Evolutionary conservation across 139 green algal species (phyloP).

Genomic region (Tetraselmis chui): DNA sequence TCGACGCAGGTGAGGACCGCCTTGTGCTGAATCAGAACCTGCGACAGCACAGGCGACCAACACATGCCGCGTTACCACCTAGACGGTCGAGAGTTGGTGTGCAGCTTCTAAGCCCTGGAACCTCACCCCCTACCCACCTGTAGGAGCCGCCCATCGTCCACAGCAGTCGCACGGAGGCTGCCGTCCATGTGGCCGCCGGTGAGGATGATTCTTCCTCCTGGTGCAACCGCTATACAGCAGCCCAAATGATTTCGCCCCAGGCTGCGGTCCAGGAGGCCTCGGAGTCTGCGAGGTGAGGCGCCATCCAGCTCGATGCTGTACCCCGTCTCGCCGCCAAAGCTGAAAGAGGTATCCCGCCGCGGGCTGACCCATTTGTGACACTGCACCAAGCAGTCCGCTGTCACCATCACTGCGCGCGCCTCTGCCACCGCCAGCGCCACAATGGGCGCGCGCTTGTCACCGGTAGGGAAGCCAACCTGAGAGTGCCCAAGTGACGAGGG

Average conservation of each 20-base stretch:
- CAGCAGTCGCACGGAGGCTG: slow-evolving; percentile 17
- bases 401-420: background rate
- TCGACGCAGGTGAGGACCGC: slow-evolving; percentile 54
- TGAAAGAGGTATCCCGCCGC: slow-evolving; percentile 5
- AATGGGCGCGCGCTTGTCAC: background rate
- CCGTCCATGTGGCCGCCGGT: slow-evolving; percentile 53
- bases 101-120: too few species aligned
- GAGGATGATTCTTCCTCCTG: slow-evolving; percentile 13
- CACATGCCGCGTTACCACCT: too few species aligned
- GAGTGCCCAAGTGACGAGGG: too few species aligned
- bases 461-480: background rate
- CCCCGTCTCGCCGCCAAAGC: background rate
- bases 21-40: slow-evolving; percentile 38
- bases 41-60: too few species aligned
- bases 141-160: slow-evolving; percentile 48
- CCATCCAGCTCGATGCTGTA: background rate
- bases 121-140: too few species aligned
- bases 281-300: background rate
- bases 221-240: slow-evolving; percentile 23
- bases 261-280: slow-evolving; percentile 2
- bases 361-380: slow-evolving; percentile 4
- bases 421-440: background rate
- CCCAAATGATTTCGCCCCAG: slow-evolving; percentile 20
- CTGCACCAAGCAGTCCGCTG: slow-evolving; percentile 2
- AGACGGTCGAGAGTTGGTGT: too few species aligned